These are phyloP conservation scores for Aspergillus spinulosporus DNA, from an alignment of 2,329 filamentous ascomycete species.

Conservation along the genomic window DNA sequence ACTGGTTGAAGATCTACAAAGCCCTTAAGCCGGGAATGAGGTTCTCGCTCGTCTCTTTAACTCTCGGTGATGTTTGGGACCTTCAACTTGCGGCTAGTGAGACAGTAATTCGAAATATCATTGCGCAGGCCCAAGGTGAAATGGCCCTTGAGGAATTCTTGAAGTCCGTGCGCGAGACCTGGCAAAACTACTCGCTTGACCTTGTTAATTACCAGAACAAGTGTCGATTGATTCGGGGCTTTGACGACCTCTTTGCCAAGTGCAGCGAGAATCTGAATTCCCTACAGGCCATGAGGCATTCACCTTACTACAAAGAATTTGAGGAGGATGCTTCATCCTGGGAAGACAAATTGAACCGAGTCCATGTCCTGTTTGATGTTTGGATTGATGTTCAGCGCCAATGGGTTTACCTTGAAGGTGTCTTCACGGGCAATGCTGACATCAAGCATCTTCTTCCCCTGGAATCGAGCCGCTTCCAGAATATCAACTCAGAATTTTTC, in stretches of 20 bases:
- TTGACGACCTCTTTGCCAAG: conserved; percentile 97
- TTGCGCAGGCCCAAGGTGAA: conserved; percentile 92
- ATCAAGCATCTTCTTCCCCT: conserved; percentile 98
- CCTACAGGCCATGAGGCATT: conserved; percentile 97
- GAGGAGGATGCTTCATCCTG: conserved; percentile 94
- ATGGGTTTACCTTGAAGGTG: conserved; percentile 98
- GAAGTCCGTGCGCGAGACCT: conserved; percentile 92
- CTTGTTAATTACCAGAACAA: conserved; percentile 98
- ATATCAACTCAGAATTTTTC: conserved; percentile 98
- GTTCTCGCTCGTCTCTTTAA: conserved; percentile 92
- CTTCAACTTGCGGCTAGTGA: conserved; percentile 87
- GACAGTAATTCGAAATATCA: conserved; percentile 84
- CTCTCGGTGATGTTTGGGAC: conserved; percentile 98
- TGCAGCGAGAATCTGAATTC: conserved; percentile 98
- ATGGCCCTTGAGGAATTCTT: conserved; percentile 98
- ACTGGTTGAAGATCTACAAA: conserved; percentile 99
- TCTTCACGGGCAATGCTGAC: conserved; percentile 97
- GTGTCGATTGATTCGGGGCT: conserved; percentile 92
- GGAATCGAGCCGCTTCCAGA: conserved; percentile 94
- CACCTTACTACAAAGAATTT: conserved; percentile 98
- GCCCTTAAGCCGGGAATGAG: conserved; percentile 87
- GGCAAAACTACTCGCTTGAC: conserved; percentile 92
- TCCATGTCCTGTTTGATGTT: conserved; percentile 96
- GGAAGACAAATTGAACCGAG: conserved; percentile 97
- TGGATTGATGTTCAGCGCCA: conserved; percentile 99